phyloP scores from a whole-genome alignment of 2,329 filamentous ascomycete genomes.

The Alternaria incomplexa region DNA sequence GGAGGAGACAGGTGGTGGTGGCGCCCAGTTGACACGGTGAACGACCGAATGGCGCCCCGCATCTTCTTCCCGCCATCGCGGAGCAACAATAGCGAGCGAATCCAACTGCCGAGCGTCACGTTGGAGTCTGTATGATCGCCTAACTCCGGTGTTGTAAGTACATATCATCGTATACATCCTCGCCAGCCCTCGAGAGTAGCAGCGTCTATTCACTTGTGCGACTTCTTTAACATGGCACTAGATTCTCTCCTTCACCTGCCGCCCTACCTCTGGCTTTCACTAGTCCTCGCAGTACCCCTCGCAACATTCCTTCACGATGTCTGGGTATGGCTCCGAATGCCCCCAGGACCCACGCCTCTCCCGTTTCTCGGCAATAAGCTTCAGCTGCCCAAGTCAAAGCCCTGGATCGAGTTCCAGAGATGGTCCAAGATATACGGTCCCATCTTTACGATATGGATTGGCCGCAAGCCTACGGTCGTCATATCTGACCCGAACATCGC shows the following conservation, averaged over 20 bases:
- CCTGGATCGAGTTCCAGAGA: conserved; percentile 49
- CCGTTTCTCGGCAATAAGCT: conserved; percentile 53
- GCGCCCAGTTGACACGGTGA: background rate
- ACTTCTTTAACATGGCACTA: conserved; percentile 30
- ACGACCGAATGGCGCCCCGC: conserved; percentile 14
- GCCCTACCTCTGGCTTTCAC: conserved; percentile 33
- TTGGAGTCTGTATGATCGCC: conserved; percentile 1
- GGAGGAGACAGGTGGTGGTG: background rate
- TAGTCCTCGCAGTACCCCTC: conserved; percentile 34
- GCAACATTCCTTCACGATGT: conserved; percentile 35
- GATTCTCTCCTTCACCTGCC: conserved; percentile 25
- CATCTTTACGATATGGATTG: conserved; percentile 58
- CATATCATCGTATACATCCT: background rate
- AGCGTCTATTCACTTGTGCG: background rate
- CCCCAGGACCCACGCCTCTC: conserved; percentile 55
- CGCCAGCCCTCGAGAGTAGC: background rate
- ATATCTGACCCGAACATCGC: conserved; percentile 54
- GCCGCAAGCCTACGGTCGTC: conserved; percentile 53
- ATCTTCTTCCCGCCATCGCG: conserved; percentile 11
- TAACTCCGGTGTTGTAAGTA: conserved; percentile 6
- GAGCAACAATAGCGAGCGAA: conserved; percentile 18
- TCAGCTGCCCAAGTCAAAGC: conserved; percentile 39
- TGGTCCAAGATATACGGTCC: conserved; percentile 55
- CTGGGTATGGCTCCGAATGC: conserved; percentile 48
- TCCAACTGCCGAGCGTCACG: conserved; percentile 31